Percentiles rank a stretch among this genome's conserved stretches.
Conservation (phyloP, 371 early-diverging fungal species). For the Neoconidiobolus thromboides region DNA sequence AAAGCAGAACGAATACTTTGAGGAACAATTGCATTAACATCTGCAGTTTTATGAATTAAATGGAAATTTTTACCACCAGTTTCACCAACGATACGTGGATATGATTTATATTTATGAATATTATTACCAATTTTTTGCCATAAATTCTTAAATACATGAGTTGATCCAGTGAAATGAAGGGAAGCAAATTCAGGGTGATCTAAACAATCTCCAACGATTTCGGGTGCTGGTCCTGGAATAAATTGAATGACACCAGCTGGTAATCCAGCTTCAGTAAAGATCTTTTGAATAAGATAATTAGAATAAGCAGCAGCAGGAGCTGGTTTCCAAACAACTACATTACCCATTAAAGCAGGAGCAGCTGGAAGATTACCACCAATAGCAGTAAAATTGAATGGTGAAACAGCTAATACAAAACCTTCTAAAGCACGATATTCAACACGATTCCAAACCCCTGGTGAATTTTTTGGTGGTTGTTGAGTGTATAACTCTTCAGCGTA, state of each 20-base stretch:
- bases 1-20: conserved; percentile 87
- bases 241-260: conserved; percentile 96
- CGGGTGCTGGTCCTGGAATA: conserved; percentile 75
- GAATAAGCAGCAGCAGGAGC: conserved; percentile 71
- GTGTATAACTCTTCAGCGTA: conserved; percentile 86
- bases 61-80: conserved; percentile 99
- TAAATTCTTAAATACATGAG: conserved; percentile 78
- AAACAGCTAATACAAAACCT: conserved; percentile 90
- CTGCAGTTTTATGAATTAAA: conserved; percentile 63
- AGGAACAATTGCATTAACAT: conserved; percentile 32
- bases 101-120: conserved; percentile 72
- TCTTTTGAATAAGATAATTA: conserved; percentile 77
- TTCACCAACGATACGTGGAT: conserved; percentile 95
- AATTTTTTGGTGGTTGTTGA: conserved; percentile 81
- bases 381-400: conserved; percentile 98
- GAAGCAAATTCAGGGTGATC: conserved; percentile 78
- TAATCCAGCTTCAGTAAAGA: conserved; percentile 87
- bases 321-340: conserved; percentile 95
- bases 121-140: conserved; percentile 85
- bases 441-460: conserved; percentile 84
- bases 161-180: conserved; percentile 94
- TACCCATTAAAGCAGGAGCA: conserved; percentile 95
- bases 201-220: conserved; percentile 49
- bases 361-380: conserved; percentile 89
- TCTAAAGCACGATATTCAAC: conserved; percentile 89